These are phyloP conservation scores for Coelastrella sp. DNA, from an alignment of 139 green algal genomes.

Conservation along the genomic window DNA sequence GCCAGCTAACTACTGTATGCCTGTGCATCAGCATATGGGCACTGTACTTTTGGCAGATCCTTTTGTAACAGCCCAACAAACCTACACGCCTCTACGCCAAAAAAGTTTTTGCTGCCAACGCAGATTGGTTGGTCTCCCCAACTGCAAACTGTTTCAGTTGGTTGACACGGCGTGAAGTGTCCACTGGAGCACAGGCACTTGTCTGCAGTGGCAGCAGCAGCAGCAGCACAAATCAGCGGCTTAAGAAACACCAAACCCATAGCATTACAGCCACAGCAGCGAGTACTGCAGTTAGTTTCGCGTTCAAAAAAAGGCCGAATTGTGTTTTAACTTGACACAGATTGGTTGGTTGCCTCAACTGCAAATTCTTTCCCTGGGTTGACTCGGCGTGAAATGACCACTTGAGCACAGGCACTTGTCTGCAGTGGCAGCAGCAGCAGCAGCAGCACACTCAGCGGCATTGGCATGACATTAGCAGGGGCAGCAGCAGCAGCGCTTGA, in stretches of 20 bases:
- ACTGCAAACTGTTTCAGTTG: constrained; percentile 39
- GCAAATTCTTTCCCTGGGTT: constrained; percentile 15
- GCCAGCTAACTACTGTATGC: not conserved
- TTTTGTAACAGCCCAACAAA: constrained; percentile 37
- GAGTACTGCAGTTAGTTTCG: too few relatives aligned
- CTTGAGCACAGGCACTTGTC: constrained; percentile 22
- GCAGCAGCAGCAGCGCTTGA: not conserved
- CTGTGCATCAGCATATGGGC: not conserved
- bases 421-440: not conserved
- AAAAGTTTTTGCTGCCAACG: constrained; percentile 13
- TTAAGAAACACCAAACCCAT: too few relatives aligned
- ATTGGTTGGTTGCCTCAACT: constrained; percentile 37
- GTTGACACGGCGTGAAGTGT: constrained; percentile 14
- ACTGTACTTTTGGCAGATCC: constrained; percentile 36
- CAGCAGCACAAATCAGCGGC: not conserved
- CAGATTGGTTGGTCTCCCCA: constrained; percentile 41
- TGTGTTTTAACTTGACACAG: too few relatives aligned
- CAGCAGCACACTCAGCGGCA: not conserved
- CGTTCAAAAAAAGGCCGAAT: too few relatives aligned
- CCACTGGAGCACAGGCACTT: constrained; percentile 14
- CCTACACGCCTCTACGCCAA: constrained; percentile 37
- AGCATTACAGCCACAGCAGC: not conserved
- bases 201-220: not conserved
- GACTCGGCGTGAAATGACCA: constrained; percentile 13
- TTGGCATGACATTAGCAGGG: too few relatives aligned